phyloP scores from a whole-genome alignment of 306 rosid species.

The Trichosanthes truncata region DNA sequence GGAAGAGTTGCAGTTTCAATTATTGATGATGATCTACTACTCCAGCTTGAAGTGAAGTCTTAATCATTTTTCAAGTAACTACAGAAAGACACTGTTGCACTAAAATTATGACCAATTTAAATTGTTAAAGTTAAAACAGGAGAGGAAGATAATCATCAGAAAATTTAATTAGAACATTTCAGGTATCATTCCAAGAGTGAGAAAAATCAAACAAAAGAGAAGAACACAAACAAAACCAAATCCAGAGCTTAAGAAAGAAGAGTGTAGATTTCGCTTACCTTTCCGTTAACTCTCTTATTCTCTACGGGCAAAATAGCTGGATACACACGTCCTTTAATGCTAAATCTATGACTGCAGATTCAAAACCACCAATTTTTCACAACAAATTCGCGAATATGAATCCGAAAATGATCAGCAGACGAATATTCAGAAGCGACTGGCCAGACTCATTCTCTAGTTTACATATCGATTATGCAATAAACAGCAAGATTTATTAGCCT shows the following conservation, averaged over 20 bases:
- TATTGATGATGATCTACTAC: neutral
- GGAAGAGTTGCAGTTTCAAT: neutral
- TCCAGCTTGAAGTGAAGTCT: neutral
- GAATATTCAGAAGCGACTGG: neutral
- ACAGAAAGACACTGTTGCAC: neutral
- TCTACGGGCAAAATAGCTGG: constrained; percentile 79
- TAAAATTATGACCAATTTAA: neutral
- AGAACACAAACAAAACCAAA: neutral
- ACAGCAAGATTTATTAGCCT: neutral
- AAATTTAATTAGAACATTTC: neutral
- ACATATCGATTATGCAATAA: neutral
- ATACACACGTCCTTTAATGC: constrained; percentile 78
- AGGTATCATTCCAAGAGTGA: neutral
- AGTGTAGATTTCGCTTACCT: constrained; percentile 20
- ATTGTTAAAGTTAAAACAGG: neutral
- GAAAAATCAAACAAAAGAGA: neutral
- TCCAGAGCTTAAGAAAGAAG: neutral
- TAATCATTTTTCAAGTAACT: neutral
- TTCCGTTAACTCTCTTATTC: constrained; percentile 44
- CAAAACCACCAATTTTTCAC: neutral
- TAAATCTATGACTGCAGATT: constrained; percentile 54
- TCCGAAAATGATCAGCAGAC: neutral
- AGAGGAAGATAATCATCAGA: neutral
- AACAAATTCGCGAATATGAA: neutral
- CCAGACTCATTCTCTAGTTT: neutral